Conservation (phyloP, 2,329 filamentous ascomycete genomes). For the Calonectria hawksworthii region DNA sequence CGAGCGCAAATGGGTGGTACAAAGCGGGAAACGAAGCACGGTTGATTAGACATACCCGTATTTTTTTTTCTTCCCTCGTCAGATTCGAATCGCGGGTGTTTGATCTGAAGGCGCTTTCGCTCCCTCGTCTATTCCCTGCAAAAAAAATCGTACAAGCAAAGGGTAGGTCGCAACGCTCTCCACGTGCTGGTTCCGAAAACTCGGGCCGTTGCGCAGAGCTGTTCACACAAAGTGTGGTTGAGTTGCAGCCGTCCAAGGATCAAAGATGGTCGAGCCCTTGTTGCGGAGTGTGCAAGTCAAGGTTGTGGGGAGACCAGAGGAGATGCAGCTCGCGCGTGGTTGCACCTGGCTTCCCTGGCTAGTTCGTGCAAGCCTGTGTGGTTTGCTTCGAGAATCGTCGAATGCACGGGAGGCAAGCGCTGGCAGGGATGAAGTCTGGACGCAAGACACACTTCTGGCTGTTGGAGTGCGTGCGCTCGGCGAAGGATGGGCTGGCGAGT, state of each 20-base stretch:
- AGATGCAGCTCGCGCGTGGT: slow-evolving; percentile 33
- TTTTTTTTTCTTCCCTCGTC: background rate
- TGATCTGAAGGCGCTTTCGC: background rate
- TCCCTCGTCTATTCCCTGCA: slow-evolving; percentile 24
- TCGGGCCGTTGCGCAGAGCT: slow-evolving; percentile 41
- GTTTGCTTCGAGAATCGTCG: slow-evolving; percentile 34
- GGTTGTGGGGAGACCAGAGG: slow-evolving; percentile 29
- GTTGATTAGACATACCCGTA: slow-evolving; percentile 12
- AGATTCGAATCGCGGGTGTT: background rate
- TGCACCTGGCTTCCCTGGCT: slow-evolving; percentile 36
- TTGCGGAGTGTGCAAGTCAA: slow-evolving; percentile 28
- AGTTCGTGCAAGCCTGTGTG: slow-evolving; percentile 33
- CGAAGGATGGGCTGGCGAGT: slow-evolving; percentile 36
- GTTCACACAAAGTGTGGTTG: slow-evolving; percentile 32
- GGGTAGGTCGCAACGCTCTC: slow-evolving; percentile 37
- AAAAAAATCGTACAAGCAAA: slow-evolving; percentile 24
- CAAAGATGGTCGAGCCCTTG: slow-evolving; percentile 23
- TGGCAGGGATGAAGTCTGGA: slow-evolving; percentile 37
- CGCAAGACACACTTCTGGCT: slow-evolving; percentile 38
- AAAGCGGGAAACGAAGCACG: slow-evolving; percentile 1
- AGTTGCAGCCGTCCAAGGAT: slow-evolving; percentile 30
- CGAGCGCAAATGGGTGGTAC: background rate
- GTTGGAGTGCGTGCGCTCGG: slow-evolving; percentile 32
- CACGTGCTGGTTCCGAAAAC: slow-evolving; percentile 42
- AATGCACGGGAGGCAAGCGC: slow-evolving; percentile 27